These are phyloP conservation scores for Spathaspora girioi DNA, from an alignment of 805 yeast genomes.

Conservation along the genomic window DNA sequence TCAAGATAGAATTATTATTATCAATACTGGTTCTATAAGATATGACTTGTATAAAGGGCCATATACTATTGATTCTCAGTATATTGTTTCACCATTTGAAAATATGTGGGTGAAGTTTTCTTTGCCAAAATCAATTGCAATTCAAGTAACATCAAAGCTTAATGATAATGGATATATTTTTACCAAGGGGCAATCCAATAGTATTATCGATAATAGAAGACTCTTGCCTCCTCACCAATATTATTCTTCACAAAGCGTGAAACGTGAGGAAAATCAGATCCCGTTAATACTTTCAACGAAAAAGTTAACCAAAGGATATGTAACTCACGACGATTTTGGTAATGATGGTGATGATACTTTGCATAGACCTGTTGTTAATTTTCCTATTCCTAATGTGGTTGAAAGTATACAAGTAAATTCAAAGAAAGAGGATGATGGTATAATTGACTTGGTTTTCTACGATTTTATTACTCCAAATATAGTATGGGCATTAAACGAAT, in stretches of 20 bases:
- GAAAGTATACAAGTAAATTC: slow-evolving; percentile 41
- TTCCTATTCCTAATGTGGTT: slow-evolving; percentile 76
- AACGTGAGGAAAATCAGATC: neutral
- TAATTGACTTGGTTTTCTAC: slow-evolving; percentile 72
- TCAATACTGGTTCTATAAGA: slow-evolving; percentile 86
- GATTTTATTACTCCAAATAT: slow-evolving; percentile 57
- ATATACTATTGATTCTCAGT: slow-evolving; percentile 76
- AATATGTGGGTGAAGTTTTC: slow-evolving; percentile 72
- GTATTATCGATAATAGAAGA: slow-evolving; percentile 11
- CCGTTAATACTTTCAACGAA: neutral
- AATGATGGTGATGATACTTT: slow-evolving; percentile 80
- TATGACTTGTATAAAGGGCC: slow-evolving; percentile 84
- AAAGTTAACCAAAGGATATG: slow-evolving; percentile 60
- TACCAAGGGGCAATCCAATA: neutral
- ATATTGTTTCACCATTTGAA: slow-evolving; percentile 79
- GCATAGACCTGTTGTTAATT: slow-evolving; percentile 57
- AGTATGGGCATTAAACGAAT: slow-evolving; percentile 25
- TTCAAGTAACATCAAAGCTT: slow-evolving; percentile 48
- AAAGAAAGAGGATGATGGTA: slow-evolving; percentile 13
- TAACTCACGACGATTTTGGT: slow-evolving; percentile 83
- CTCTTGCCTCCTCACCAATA: slow-evolving; percentile 23
- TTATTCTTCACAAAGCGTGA: neutral
- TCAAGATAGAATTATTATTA: slow-evolving; percentile 47
- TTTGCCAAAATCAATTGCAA: slow-evolving; percentile 58
- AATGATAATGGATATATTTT: slow-evolving; percentile 54